Evolutionary conservation across 495 filamentous ascomycete genomes (phyloP).

Genomic region (Penicillium tannophilum): DNA sequence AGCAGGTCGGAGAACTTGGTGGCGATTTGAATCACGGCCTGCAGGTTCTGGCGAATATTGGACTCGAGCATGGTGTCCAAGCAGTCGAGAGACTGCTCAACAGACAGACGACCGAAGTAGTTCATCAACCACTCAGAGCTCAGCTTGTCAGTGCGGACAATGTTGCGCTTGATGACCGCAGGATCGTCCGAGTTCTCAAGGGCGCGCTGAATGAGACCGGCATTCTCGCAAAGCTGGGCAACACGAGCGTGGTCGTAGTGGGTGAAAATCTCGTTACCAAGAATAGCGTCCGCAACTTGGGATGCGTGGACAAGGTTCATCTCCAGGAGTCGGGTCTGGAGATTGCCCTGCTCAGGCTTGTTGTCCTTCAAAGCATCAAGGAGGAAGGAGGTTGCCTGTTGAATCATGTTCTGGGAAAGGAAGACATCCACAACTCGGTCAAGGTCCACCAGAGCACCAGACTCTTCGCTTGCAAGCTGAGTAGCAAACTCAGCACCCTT

Average conservation of each 20-base stretch:
- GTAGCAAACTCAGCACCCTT: constrained; percentile 94
- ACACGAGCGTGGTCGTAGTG: constrained; percentile 91
- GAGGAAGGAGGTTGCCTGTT: constrained; percentile 95
- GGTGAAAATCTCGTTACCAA: constrained; percentile 96
- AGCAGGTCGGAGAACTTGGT: constrained; percentile 98
- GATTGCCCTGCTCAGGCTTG: constrained; percentile 86
- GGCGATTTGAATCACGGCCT: constrained; percentile 89
- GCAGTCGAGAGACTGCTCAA: constrained; percentile 93
- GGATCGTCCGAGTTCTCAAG: constrained; percentile 93
- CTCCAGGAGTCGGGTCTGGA: constrained; percentile 93
- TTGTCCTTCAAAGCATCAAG: constrained; percentile 93
- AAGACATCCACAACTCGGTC: constrained; percentile 97
- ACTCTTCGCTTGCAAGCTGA: constrained; percentile 80
- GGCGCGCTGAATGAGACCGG: constrained; percentile 82
- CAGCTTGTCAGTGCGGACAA: constrained; percentile 77
- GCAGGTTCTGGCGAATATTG: constrained; percentile 96
- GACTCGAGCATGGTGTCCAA: constrained; percentile 92
- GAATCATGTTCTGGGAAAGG: constrained; percentile 94
- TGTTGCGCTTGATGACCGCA: constrained; percentile 85
- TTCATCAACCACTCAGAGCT: constrained; percentile 85
- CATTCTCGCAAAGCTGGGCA: constrained; percentile 87
- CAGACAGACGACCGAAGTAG: constrained; percentile 90
- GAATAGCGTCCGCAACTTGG: constrained; percentile 95
- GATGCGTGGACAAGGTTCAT: constrained; percentile 98
- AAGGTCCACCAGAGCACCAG: constrained; percentile 84